A percentile compares a stretch with the other conserved stretches of the same genome.
These are phyloP conservation scores for Vishniacozyma victoriae DNA, from an alignment of 768 basidiomycete genomes.

Conservation along the genomic window DNA sequence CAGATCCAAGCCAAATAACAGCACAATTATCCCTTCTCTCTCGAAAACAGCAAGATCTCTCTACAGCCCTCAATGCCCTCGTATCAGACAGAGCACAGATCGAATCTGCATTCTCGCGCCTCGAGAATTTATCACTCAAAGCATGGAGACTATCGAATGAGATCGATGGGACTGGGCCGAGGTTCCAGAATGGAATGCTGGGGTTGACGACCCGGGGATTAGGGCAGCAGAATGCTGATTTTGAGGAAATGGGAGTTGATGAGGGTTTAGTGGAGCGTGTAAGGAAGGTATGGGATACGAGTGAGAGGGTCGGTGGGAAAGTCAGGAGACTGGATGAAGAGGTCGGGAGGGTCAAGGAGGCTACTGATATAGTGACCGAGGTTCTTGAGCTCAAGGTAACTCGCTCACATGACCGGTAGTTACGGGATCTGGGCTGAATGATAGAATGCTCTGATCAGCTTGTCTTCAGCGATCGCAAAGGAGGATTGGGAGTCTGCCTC, in stretches of 20 bases:
- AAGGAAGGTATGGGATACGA: constrained; percentile 45
- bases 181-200: constrained; percentile 1
- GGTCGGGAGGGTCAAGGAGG: constrained; percentile 81
- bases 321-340: constrained; percentile 86
- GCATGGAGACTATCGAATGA: constrained; percentile 19
- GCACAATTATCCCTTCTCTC: constrained; percentile 52
- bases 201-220: constrained; percentile 15
- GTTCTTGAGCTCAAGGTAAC: constrained; percentile 90
- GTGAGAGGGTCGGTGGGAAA: constrained; percentile 79
- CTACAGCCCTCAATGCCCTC: constrained; percentile 63
- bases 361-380: constrained; percentile 83
- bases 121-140: constrained; percentile 17
- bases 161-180: constrained; percentile 22
- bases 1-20: constrained; percentile 31
- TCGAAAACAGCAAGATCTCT: constrained; percentile 69
- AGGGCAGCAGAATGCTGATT: constrained; percentile 58
- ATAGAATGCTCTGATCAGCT: constrained; percentile 61
- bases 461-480: constrained; percentile 61
- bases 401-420: constrained; percentile 1
- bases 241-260: constrained; percentile 52
- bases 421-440: background rate
- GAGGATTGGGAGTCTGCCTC: constrained; percentile 96
- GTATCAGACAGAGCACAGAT: constrained; percentile 63
- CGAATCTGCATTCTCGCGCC: constrained; percentile 48
- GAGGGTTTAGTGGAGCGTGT: constrained; percentile 45